phyloP scores from a whole-genome alignment of 106 monocot genomes.

The Iris macrosiphon region DNA sequence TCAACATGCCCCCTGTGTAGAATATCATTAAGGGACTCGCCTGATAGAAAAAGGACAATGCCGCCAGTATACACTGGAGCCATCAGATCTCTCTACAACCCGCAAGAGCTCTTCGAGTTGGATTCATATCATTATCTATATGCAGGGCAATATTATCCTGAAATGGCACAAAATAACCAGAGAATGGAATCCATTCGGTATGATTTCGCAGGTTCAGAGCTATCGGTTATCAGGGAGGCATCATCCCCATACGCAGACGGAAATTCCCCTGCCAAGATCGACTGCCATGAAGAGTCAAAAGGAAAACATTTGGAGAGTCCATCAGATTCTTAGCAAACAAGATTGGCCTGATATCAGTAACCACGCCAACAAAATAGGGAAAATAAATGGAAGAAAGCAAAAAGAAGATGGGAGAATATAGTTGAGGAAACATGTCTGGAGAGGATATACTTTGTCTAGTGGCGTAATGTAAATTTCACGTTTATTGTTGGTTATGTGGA shows the following conservation, averaged over 20 bases:
- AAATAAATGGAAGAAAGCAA: neutral
- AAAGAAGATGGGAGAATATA: no score
- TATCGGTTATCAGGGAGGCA: slow-evolving; percentile 3
- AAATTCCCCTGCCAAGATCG: slow-evolving; percentile 5
- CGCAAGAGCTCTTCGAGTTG: slow-evolving; percentile 11
- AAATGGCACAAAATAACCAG: slow-evolving; percentile 6
- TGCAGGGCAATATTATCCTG: slow-evolving; percentile 9
- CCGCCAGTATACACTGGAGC: slow-evolving; percentile 32
- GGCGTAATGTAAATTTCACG: slow-evolving; percentile 10
- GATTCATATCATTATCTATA: slow-evolving; percentile 8
- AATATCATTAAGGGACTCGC: slow-evolving; percentile 60
- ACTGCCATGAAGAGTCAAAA: slow-evolving; percentile 1
- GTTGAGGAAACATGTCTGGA: no score
- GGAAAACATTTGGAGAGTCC: slow-evolving; percentile 25
- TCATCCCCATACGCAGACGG: slow-evolving; percentile 6
- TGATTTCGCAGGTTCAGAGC: slow-evolving; percentile 8
- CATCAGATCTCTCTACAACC: slow-evolving; percentile 20
- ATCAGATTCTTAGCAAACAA: slow-evolving; percentile 12
- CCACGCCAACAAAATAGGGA: neutral
- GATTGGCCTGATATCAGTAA: no score
- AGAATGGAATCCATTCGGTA: slow-evolving; percentile 18
- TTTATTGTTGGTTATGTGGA: slow-evolving; percentile 3
- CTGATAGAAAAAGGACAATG: slow-evolving; percentile 34
- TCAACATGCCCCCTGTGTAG: slow-evolving; percentile 82
- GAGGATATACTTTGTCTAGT: neutral